Percentiles rank a stretch among this genome's conserved stretches.
Evolutionary conservation across 2,329 filamentous ascomycete species (phyloP).

Genomic region (Penicillium sp.): DNA sequence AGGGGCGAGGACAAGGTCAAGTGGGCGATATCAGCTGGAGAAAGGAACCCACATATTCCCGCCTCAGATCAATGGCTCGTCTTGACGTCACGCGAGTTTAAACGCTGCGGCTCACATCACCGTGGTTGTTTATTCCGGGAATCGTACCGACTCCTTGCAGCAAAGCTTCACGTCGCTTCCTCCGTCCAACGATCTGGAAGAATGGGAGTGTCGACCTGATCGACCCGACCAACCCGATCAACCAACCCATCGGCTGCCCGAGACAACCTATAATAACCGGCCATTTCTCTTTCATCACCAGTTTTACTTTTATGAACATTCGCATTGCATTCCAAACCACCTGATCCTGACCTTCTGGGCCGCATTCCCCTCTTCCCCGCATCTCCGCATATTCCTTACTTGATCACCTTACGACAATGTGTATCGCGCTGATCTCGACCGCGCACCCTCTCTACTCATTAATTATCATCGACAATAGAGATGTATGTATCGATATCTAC

Average conservation of each 20-base stretch:
- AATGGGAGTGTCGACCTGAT: not conserved
- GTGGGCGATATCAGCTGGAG: conserved; percentile 10
- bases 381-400: conserved; percentile 15
- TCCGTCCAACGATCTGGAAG: not conserved
- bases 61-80: conserved; percentile 16
- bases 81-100: conserved; percentile 21
- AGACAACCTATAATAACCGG: not conserved
- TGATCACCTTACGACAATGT: conserved; percentile 60
- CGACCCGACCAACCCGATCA: not conserved
- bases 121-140: not conserved
- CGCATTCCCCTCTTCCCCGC: conserved; percentile 6
- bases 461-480: conserved; percentile 74
- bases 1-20: not conserved
- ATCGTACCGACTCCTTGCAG: not conserved
- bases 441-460: conserved; percentile 72
- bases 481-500: conserved; percentile 47
- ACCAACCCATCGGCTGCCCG: not conserved
- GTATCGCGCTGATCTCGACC: conserved; percentile 73
- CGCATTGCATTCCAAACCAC: not conserved
- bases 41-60: not conserved
- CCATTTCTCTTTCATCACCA: not conserved
- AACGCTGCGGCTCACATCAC: not conserved
- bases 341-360: not conserved
- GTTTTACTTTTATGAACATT: not conserved
- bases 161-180: not conserved